Evolutionary conservation across 73 alveolate species (phyloP).

Genomic region (Breviolum minutum): DNA sequence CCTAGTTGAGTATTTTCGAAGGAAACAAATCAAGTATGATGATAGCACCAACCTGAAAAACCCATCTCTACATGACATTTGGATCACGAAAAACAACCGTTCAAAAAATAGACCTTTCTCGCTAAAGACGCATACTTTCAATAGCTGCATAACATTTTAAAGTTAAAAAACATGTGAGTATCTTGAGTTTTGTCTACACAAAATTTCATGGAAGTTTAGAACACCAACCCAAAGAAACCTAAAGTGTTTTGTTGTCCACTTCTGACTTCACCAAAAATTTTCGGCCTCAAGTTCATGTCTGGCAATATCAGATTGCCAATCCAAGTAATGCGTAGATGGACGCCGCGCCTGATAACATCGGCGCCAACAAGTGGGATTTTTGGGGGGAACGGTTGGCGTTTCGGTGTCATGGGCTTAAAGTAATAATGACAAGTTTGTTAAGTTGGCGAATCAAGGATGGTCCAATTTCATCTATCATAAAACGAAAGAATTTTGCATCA

Average conservation of each 20-base stretch:
- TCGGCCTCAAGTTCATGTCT: conserved; percentile 60
- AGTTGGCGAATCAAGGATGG: background rate
- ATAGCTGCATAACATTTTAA: background rate
- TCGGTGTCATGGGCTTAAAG: background rate
- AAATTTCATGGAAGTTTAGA: background rate
- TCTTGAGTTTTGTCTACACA: background rate
- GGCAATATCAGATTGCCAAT: conserved; percentile 34
- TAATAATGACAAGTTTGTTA: background rate
- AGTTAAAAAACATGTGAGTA: background rate
- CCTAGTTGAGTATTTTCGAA: too few relatives aligned
- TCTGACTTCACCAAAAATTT: background rate
- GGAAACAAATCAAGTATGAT: too few relatives aligned
- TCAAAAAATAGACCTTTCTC: too few relatives aligned
- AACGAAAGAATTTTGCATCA: too few relatives aligned
- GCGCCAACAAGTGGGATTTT: background rate
- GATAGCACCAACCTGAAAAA: too few relatives aligned
- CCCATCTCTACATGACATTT: too few relatives aligned
- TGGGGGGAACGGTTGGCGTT: background rate
- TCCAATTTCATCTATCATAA: too few relatives aligned
- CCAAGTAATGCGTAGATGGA: conserved; percentile 75
- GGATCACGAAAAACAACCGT: too few relatives aligned
- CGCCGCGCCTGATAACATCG: conserved; percentile 17
- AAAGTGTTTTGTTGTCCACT: background rate
- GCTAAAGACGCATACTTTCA: background rate
- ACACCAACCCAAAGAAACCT: background rate